A percentile compares a stretch with the other conserved stretches of the same genome.
phyloP scores from a whole-genome alignment of 148 eudicot genomes.

The Silene latifolia region DNA sequence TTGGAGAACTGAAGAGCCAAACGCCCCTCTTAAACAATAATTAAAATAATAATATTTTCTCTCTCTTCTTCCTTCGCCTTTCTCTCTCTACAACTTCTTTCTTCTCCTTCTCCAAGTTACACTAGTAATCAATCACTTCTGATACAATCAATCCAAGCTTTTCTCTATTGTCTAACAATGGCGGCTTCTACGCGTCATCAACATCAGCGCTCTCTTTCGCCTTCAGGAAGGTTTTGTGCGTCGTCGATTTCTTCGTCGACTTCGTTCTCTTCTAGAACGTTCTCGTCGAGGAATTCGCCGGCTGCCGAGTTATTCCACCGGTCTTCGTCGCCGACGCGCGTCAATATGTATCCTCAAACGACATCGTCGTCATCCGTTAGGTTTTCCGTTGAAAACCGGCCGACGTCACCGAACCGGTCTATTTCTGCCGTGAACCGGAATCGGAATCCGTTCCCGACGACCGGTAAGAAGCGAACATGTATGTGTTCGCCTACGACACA shows the following conservation, averaged over 20 bases:
- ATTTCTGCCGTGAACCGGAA: conserved; percentile 30
- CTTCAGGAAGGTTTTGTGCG: conserved; percentile 50
- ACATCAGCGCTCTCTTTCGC: conserved; percentile 44
- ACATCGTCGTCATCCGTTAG: conserved; percentile 25
- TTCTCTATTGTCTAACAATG: conserved; percentile 19
- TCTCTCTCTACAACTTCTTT: neutral
- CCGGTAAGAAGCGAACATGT: conserved; percentile 36
- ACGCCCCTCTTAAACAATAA: conserved; percentile 21
- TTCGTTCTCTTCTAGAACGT: conserved; percentile 26
- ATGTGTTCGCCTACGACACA: conserved; percentile 52
- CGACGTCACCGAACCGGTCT: conserved; percentile 31
- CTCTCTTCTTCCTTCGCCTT: neutral
- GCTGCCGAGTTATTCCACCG: conserved; percentile 21
- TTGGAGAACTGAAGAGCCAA: conserved; percentile 34
- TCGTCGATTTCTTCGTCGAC: conserved; percentile 43
- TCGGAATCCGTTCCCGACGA: conserved; percentile 16
- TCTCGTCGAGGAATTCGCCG: conserved; percentile 20
- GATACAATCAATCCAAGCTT: neutral
- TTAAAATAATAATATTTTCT: conserved; percentile 1
- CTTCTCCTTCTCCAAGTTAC: conserved; percentile 12
- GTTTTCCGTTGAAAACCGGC: conserved; percentile 27
- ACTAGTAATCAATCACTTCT: neutral
- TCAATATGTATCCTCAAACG: conserved; percentile 24
- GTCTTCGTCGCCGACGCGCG: conserved; percentile 35
- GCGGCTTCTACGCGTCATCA: conserved; percentile 36